These are phyloP conservation scores for Ceratorhiza oryzae-sativae DNA, from an alignment of 1,284 basidiomycete genomes.

Conservation along the genomic window DNA sequence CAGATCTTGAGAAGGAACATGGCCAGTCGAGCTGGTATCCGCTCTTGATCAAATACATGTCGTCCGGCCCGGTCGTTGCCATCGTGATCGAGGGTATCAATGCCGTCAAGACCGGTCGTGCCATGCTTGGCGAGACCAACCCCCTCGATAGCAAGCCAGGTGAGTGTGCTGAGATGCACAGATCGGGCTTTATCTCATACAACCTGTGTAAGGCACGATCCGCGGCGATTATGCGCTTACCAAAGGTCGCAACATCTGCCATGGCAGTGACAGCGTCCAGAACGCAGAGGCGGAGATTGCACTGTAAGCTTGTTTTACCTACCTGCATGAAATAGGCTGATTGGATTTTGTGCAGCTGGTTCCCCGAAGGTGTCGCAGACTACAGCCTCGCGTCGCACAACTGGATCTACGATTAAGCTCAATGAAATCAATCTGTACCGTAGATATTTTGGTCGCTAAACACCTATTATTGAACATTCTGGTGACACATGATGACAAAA, in stretches of 20 bases:
- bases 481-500: background rate
- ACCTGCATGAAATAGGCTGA: slow-evolving; percentile 33
- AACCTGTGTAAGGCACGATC: slow-evolving; percentile 69
- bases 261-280: slow-evolving; percentile 93
- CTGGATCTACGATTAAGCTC: slow-evolving; percentile 84
- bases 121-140: slow-evolving; percentile 97
- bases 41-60: slow-evolving; percentile 93
- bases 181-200: slow-evolving; percentile 35
- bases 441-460: background rate
- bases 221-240: slow-evolving; percentile 93
- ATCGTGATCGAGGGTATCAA: slow-evolving; percentile 99
- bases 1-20: slow-evolving; percentile 84
- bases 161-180: slow-evolving; percentile 49
- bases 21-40: too few relatives aligned
- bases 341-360: slow-evolving; percentile 64
- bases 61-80: slow-evolving; percentile 92
- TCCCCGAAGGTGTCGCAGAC: slow-evolving; percentile 82
- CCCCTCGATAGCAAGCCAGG: slow-evolving; percentile 89
- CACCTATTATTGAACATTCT: background rate
- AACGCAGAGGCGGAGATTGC: slow-evolving; percentile 90
- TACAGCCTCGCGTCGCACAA: slow-evolving; percentile 71
- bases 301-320: slow-evolving; percentile 63
- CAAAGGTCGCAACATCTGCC: slow-evolving; percentile 92
- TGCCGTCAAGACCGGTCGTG: slow-evolving; percentile 95
- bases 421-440: background rate